These are phyloP conservation scores for Malassezia japonica DNA, from an alignment of 1,284 basidiomycete species.

Conservation along the genomic window DNA sequence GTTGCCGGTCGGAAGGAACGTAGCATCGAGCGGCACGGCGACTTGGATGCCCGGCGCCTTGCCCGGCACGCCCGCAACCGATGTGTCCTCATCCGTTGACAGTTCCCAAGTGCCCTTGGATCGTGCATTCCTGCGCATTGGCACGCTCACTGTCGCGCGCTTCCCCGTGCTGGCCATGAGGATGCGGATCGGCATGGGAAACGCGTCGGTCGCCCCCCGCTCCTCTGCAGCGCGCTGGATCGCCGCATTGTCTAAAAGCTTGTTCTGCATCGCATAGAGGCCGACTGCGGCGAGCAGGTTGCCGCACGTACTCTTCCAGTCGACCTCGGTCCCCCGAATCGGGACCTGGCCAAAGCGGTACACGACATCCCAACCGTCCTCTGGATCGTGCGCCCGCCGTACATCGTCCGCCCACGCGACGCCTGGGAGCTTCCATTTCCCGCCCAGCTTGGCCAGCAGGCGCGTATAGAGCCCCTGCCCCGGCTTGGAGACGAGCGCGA, in stretches of 20 bases:
- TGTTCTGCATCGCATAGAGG: conserved; percentile 25
- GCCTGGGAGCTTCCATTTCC: conserved; percentile 19
- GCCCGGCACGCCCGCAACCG: conserved; percentile 44
- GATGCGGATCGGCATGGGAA: conserved; percentile 23
- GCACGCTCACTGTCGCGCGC: conserved; percentile 29
- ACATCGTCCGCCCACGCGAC: conserved; percentile 27
- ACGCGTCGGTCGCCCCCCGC: conserved; percentile 4
- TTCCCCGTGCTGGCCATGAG: conserved; percentile 31
- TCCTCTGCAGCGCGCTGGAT: conserved; percentile 5
- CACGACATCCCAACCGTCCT: conserved; percentile 33
- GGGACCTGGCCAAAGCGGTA: conserved; percentile 47
- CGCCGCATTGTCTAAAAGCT: conserved; percentile 13
- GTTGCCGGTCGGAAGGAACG: conserved; percentile 24
- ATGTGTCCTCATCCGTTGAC: conserved; percentile 19
- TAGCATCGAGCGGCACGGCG: conserved; percentile 28
- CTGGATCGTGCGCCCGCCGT: conserved; percentile 4
- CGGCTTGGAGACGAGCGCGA: conserved; percentile 57
- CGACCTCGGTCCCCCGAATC: conserved; percentile 24
- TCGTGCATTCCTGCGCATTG: too few relatives aligned
- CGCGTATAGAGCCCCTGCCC: neutral
- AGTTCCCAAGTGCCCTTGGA: conserved; percentile 21
- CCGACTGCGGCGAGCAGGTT: conserved; percentile 43
- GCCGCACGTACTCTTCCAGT: conserved; percentile 44
- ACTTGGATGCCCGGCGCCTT: conserved; percentile 31
- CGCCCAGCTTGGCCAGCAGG: neutral